Conservation (phyloP, 108 stramenopile genomes). For the Fragilaria radians region DNA sequence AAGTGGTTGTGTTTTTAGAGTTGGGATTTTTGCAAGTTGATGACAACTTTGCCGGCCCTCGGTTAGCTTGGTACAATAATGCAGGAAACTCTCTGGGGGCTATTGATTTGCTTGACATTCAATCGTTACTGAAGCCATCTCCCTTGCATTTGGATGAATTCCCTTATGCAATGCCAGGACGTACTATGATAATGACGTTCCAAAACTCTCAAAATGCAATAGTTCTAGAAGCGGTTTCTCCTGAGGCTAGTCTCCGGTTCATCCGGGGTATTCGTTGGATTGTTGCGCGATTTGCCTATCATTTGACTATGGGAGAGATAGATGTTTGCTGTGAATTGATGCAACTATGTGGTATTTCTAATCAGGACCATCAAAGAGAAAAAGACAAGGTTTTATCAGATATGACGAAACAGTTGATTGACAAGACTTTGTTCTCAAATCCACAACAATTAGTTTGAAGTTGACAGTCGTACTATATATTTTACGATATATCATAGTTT, state of each 20-base stretch:
- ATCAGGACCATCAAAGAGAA: constrained; percentile 1
- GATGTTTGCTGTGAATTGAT: constrained; percentile 37
- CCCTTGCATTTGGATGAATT: constrained; percentile 25
- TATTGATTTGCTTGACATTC: constrained; percentile 45
- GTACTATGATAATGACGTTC: constrained; percentile 21
- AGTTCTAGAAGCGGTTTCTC: constrained; percentile 32
- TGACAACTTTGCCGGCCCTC: constrained; percentile 28
- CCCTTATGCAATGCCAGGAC: constrained; percentile 33
- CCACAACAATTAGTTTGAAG: neutral
- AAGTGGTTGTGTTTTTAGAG: constrained; percentile 9
- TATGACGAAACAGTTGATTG: constrained; percentile 30
- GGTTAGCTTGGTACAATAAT: constrained; percentile 23
- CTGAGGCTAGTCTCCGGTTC: constrained; percentile 26
- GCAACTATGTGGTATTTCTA: neutral
- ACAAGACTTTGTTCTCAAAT: constrained; percentile 5
- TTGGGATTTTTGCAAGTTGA: constrained; percentile 6
- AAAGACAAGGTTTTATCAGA: constrained; percentile 28
- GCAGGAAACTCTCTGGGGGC: constrained; percentile 9
- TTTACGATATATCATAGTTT: neutral
- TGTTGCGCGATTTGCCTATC: constrained; percentile 41
- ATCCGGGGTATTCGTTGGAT: constrained; percentile 47
- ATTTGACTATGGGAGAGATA: constrained; percentile 39
- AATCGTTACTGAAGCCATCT: constrained; percentile 27
- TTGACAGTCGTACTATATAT: neutral
- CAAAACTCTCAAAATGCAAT: constrained; percentile 14